phyloP scores from a whole-genome alignment of 1,139 yeast species.

The Scheffersomyces cryptocercus region DNA sequence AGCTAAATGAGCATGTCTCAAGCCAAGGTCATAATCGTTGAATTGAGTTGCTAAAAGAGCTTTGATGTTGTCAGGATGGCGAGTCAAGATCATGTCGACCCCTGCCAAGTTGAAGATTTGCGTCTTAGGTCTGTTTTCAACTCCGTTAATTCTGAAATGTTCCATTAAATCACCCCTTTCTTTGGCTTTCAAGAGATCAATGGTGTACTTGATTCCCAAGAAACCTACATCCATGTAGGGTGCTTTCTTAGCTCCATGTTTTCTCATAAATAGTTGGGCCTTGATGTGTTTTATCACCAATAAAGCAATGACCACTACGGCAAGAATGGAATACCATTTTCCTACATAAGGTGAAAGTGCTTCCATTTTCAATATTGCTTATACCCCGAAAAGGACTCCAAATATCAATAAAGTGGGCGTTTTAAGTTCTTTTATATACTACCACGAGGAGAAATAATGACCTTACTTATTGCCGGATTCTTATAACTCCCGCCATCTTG shows the following conservation, averaged over 20 bases:
- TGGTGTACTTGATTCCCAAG: constrained; percentile 13
- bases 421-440: too few relatives aligned
- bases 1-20: constrained; percentile 41
- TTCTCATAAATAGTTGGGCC: constrained; percentile 1
- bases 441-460: too few relatives aligned
- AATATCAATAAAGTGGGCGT: too few relatives aligned
- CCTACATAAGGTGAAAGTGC: constrained; percentile 7
- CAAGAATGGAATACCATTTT: constrained; percentile 16
- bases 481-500: too few relatives aligned
- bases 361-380: too few relatives aligned
- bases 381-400: too few relatives aligned
- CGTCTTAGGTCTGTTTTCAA: constrained; percentile 6
- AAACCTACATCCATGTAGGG: constrained; percentile 8
- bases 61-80: constrained; percentile 31
- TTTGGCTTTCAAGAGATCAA: constrained; percentile 7
- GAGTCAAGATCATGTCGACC: constrained; percentile 13
- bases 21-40: constrained; percentile 53
- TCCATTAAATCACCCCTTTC: constrained; percentile 14
- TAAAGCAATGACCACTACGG: constrained; percentile 5
- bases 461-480: too few relatives aligned
- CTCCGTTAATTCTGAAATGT: constrained; percentile 4
- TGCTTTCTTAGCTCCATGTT: constrained; percentile 10
- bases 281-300: constrained; percentile 7
- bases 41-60: constrained; percentile 48
- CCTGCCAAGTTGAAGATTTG: constrained; percentile 18